phyloP scores from a whole-genome alignment of 2,329 filamentous ascomycete genomes.

The Trichophyton equinum region DNA sequence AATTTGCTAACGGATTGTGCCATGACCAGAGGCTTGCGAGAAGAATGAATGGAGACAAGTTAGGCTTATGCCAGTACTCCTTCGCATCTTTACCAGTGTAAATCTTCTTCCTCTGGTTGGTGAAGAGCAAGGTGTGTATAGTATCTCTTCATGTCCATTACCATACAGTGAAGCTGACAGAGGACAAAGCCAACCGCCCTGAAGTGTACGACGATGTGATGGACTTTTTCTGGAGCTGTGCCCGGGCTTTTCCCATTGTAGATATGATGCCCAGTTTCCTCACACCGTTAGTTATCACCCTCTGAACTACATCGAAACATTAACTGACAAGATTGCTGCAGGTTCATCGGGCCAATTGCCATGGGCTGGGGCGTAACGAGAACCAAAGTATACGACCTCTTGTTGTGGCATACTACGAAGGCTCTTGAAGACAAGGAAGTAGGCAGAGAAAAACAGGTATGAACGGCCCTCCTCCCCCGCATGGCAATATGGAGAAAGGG shows the following conservation, averaged over 20 bases:
- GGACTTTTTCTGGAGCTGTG: neutral
- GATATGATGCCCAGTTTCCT: neutral
- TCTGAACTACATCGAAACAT: neutral
- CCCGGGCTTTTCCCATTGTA: neutral
- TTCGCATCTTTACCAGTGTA: constrained; percentile 1
- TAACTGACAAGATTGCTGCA: neutral
- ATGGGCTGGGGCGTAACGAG: neutral
- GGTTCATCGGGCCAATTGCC: neutral
- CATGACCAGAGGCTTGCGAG: neutral
- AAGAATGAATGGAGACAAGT: neutral
- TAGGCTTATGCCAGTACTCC: neutral
- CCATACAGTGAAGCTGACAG: neutral
- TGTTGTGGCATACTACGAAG: neutral
- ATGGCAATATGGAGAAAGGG: neutral
- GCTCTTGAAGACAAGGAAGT: neutral
- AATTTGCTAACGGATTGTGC: neutral
- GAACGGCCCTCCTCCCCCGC: neutral
- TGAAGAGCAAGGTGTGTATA: neutral
- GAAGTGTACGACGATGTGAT: neutral
- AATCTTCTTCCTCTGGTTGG: neutral
- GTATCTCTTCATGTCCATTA: neutral
- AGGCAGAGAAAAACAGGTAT: neutral
- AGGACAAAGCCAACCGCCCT: neutral
- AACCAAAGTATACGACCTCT: neutral
- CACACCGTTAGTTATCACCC: neutral